Evolutionary conservation across 1,284 basidiomycete species (phyloP), one percentile per base, ranked within the genome.

Genomic region (Wallemia hederae): DNA sequence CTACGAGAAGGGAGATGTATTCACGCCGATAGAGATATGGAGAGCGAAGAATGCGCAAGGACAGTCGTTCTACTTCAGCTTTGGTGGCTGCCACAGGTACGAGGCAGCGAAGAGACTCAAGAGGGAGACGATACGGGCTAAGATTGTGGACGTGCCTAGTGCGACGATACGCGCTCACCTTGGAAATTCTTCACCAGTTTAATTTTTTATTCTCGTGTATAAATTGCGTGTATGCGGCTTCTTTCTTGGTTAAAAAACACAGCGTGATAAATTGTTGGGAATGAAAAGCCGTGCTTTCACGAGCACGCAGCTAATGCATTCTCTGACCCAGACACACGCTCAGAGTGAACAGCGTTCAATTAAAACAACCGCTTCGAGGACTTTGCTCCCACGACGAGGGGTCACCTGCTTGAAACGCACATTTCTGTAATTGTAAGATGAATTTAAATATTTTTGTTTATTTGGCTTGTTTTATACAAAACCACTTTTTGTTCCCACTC

Each of bases 11-110:
- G 71, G 72, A 1, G 71, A 72, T 63, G 61, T 65, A 9, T 72
- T 73, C 59, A 72, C 72, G 1, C 71, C 72, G 1, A 71, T 73
- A 39, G 72, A 73, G 55, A 66, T 73, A 1, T 64, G 71, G 59
- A 68, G 71, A 63, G 70, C 71, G 5, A 65, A 64, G 58, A 66
- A 67, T 1, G 67, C 65, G 24, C 60, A 68, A 68, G 64, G 64
- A 0, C 66, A 70, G 31, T 65, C 63, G 22, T 72, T 70, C 61
- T 73, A 72, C 64, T 71, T 71, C 60, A 65, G 69, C 0, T 69
- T 73, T 64, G 72, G 72, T 0, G 72, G 72, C 0, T 73, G 72
- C 63, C 72, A 73, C 61, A 69, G 69, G 3, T 73, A 67, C 62
- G 72, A 73, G 62, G 72, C 72, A 1, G 70, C 70, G 29, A 71